Percentiles rank a stretch among this genome's conserved stretches.
phyloP scores from a whole-genome alignment of 1,284 basidiomycete genomes.

The Puccinia novopanici region DNA sequence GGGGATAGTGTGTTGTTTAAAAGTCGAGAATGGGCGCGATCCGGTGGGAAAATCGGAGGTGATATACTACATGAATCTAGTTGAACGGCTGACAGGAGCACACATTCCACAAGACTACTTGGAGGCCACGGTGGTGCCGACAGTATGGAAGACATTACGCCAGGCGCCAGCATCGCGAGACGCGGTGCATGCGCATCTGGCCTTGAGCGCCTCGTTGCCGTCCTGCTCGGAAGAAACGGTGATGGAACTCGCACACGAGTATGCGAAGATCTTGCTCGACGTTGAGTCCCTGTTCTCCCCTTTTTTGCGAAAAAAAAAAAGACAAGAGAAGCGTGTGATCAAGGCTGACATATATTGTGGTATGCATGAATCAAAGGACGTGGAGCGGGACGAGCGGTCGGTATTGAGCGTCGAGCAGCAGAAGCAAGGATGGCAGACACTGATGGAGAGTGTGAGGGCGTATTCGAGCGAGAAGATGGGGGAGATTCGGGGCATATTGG shows the following conservation, averaged over 20 bases:
- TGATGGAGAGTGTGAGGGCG: not conserved
- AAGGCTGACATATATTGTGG: too few species aligned
- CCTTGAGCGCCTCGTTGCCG: not conserved
- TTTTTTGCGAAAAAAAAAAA: too few species aligned
- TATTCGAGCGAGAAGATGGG: conserved; percentile 6
- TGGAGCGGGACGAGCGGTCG: not conserved
- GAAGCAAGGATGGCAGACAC: not conserved
- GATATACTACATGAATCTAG: conserved; percentile 15
- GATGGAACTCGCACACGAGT: not conserved
- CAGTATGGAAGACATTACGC: not conserved
- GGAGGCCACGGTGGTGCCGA: not conserved
- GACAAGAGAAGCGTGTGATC: too few species aligned
- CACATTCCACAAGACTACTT: not conserved
- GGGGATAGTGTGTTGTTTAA: too few species aligned
- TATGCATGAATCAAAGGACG: too few species aligned
- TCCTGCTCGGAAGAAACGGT: not conserved
- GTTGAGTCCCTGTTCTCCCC: too few species aligned
- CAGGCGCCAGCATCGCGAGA: not conserved
- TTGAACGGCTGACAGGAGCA: conserved; percentile 9
- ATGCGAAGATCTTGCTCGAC: not conserved
- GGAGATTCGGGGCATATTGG: not conserved
- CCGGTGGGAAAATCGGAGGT: conserved; percentile 7
- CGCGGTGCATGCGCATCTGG: conserved; percentile 17
- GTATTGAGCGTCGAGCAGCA: not conserved
- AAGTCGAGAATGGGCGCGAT: not conserved